Percentiles rank a stretch among this genome's conserved stretches.
Evolutionary conservation across 345 rosid genomes (phyloP).

Genomic region (Eucalyptus microcorys): DNA sequence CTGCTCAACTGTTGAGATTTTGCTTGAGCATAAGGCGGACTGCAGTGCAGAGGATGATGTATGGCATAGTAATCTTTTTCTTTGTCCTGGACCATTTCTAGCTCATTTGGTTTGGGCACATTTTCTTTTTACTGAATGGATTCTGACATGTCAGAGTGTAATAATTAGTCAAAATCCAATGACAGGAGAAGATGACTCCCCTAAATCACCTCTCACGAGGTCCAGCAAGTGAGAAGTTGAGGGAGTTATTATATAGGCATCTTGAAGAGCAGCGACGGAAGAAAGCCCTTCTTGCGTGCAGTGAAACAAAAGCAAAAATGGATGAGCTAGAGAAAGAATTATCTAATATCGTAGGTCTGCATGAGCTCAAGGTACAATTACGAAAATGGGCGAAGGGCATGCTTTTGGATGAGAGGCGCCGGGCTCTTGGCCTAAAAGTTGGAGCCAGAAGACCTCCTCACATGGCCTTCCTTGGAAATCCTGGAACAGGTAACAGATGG

Average conservation of each 20-base stretch:
- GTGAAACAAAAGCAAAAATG: constrained; percentile 82
- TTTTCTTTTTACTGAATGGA: not conserved
- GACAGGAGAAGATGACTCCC: constrained; percentile 93
- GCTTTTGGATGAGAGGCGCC: constrained; percentile 96
- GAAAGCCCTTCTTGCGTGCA: constrained; percentile 69
- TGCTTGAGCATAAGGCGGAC: constrained; percentile 81
- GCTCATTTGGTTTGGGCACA: not conserved
- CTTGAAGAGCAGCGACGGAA: constrained; percentile 75
- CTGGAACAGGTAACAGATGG: constrained; percentile 70
- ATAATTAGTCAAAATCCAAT: not conserved
- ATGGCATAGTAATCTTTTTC: not conserved
- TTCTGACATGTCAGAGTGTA: not conserved
- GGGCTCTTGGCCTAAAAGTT: constrained; percentile 80
- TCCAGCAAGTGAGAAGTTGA: constrained; percentile 62
- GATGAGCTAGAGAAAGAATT: constrained; percentile 77
- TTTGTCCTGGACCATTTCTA: not conserved
- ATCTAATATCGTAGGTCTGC: constrained; percentile 64
- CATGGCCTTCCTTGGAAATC: constrained; percentile 97
- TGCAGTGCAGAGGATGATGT: constrained; percentile 90
- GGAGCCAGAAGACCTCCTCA: constrained; percentile 89
- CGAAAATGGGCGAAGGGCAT: constrained; percentile 97
- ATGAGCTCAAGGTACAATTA: constrained; percentile 76
- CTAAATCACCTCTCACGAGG: constrained; percentile 75
- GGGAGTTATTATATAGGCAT: constrained; percentile 40
- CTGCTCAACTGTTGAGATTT: constrained; percentile 64